Evolutionary conservation across 805 yeast species (phyloP), one percentile per base, ranked within the genome.

Genomic region (Teunomyces stri): DNA sequence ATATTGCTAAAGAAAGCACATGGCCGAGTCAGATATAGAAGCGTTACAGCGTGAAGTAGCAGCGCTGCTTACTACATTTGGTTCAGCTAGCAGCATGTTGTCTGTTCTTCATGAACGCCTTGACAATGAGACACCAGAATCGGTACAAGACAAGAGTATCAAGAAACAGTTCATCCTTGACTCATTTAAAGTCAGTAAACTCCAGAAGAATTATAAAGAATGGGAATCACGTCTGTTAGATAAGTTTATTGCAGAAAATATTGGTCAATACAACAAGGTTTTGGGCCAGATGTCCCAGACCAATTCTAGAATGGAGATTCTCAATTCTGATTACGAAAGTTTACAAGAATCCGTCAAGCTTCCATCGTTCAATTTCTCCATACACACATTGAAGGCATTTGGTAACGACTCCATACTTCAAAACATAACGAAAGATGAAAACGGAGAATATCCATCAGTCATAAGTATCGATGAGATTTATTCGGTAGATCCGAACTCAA

Each of bases 181-280:
- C 46, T 70, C 76, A 20, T 68, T 66, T 48, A 45, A 58, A 20
- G 61, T 68, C 36, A 69, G 59, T 50, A 60, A 58, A 47, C 57
- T 65, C 40, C 72, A 68, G 37, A 54, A 57, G 39, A 58, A 55
- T 5, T 65, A 57, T 52, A 63, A 66, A 51, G 59, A 54, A 16
- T 65, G 68, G 68, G 66, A 68, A 39, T 36, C 53, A 27, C 42
- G 45, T 3, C 43, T 50, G 35, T 55, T 31, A 20, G 49, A 52
- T 9, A 45, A 48, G 42, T 64, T 66, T 36, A 48, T 67, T 3
- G 50, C 57, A 10, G 42, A 49, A 12, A 65, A 67, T 18, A 55
- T 65, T 6, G 44, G 42, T 6, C 51, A 55, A 3, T 72, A 70
- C 49, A 72, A 72, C 55, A 54, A 57, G 44, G 58, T 56, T 15